Base-by-base conservation (phyloP, 2,329 filamentous ascomycete species). In the Monilinia fructigena region DNA sequence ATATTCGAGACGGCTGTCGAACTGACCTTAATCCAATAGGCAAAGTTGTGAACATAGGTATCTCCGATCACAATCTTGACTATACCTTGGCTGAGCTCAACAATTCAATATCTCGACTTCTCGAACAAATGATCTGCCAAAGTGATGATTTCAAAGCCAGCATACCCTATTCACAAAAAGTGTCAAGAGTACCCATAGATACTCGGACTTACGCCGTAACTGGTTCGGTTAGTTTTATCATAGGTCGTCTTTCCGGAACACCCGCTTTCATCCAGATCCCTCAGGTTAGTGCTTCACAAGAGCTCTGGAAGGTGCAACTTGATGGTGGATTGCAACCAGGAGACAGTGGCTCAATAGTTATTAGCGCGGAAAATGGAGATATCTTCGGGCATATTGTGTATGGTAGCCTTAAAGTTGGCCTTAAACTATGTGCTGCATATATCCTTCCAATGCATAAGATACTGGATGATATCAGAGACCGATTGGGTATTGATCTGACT, bases 291-390 rank as follows among this genome's bases (percentile, higher is more conserved):
- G 16, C 10, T 4, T 16, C 23, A 23, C 31, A 47, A n/a, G 55
- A 59, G 28, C 35, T 59, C 18, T 59, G 55, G 55, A 28, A 18
- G n/a, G 55, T 59, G 23, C 31, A 26, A 16, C 38, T 59, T 31
- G 20, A 59, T 42, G 38, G 55, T 20, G 18, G 14, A 45, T 26
- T 59, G 10, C 16, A 16, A 16, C 8, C 50, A 14, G 72, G 72
- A 2, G 70, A 73, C 55, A 69, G 66, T 54, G 72, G 71, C 8
- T 66, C 71, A 48, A 72, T 70, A 69, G 71, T 73, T 28, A 60
- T 72, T 42, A 68, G 70, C 54, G 23, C 52, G 18, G 26, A 18
- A 3, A 68, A 56, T 35, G n/a, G 59, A 38, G 63, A 66, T 42
- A 60, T 72, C 4, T 67, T 70, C 55, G 71, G 71, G 14, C 70